phyloP scores from a whole-genome alignment of 2,329 filamentous ascomycete genomes.

The Colletotrichum plurivorum region DNA sequence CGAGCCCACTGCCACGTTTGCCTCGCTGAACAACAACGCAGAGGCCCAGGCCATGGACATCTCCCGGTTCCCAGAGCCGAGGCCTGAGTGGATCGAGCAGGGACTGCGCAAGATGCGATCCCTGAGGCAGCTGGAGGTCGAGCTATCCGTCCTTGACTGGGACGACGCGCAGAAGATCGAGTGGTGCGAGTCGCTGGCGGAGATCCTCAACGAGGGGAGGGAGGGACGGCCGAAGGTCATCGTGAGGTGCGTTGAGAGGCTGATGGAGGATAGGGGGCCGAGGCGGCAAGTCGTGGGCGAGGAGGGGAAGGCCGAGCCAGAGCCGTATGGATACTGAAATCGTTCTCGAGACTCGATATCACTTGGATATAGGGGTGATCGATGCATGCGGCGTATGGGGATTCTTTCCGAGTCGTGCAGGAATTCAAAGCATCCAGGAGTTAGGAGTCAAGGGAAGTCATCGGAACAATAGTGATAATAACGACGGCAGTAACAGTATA shows the following conservation, averaged over 20 bases:
- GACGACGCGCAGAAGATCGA: conserved; percentile 48
- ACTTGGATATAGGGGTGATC: background rate
- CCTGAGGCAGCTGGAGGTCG: conserved; percentile 57
- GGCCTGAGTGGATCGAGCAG: conserved; percentile 48
- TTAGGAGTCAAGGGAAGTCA: conserved; percentile 7
- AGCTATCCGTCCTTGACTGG: conserved; percentile 53
- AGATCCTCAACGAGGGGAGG: conserved; percentile 44
- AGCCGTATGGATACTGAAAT: background rate
- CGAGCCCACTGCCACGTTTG: conserved; percentile 33
- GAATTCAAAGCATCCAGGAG: conserved; percentile 1
- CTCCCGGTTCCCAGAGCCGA: conserved; percentile 37
- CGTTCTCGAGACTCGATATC: background rate
- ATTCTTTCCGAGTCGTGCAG: background rate
- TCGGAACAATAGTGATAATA: too few relatives aligned
- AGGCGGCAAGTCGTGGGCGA: conserved; percentile 15
- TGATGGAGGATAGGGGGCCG: conserved; percentile 25
- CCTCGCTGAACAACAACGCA: conserved; percentile 31
- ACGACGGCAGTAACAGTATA: too few relatives aligned
- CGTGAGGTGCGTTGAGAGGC: conserved; percentile 47
- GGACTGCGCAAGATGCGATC: conserved; percentile 50
- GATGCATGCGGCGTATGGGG: background rate
- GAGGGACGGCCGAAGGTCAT: conserved; percentile 36
- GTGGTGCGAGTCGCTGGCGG: conserved; percentile 53
- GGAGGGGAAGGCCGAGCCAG: background rate
- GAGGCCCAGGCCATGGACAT: conserved; percentile 45